Base-by-base conservation (phyloP, 768 basidiomycete genomes). In the Lactarius hengduanensis region DNA sequence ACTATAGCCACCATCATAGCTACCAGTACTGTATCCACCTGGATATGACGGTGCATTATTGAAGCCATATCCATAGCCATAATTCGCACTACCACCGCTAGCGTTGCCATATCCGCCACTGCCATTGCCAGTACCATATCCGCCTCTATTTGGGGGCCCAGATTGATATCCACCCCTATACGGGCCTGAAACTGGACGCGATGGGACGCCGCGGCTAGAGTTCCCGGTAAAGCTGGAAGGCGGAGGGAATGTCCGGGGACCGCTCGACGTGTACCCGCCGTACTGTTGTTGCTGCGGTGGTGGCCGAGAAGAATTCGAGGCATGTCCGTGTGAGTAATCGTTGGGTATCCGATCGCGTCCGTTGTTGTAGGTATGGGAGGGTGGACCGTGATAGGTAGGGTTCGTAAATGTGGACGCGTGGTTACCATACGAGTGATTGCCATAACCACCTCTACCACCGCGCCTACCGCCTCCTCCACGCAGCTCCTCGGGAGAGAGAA, bases 401-500 rank as follows among this genome's bases (percentile, higher is more conserved):
- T 40, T 67, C 6, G 66, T 57, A 38, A 22, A 67, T 7, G 40
- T 59, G 41, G 69, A 61, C n/a, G 34, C 34, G 56, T 59, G 62
- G 36, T 50, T 53, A 40, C 38, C 47, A 11, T 67, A 68, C 13
- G 34, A 47, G 34, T 59, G 57, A 53, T 66, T 54, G 16, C 76
- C 70, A 50, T 76, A 72, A 61, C 73, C 63, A 20, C 78, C 77
- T 56, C 83, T 80, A 22, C 84, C 75, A 13, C 80, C 78, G n/a
- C 76, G 68, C 38, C 78, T 75, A 20, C 80, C 78, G 11, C 79
- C 71, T 32, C 90, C 83, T 30, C 78, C 77, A 69, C 94, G 93
- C 61, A 90, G 78, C 74, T 99, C 97, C 34, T 80, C 78, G 2
- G 86, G 75, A 13, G 83, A 85, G 45, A 99, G 81, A 1, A 87